Conservation (phyloP, 2,329 filamentous ascomycete species). For the Pyrenochaeta sp. region DNA sequence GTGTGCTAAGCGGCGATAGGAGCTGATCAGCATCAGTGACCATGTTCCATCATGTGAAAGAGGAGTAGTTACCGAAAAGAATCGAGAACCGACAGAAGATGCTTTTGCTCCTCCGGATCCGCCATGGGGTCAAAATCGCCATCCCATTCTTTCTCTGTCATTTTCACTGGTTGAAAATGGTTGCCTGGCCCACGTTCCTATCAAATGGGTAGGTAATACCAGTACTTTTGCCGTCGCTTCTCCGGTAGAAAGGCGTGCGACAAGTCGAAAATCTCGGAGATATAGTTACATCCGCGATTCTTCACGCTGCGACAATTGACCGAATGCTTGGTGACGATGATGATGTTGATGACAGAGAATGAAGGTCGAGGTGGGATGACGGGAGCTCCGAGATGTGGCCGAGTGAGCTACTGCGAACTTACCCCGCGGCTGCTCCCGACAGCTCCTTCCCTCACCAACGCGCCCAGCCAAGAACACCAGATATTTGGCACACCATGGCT, state of each 20-base stretch:
- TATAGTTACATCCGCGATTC: no score
- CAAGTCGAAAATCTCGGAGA: no score
- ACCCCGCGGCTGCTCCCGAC: background rate
- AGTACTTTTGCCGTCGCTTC: no score
- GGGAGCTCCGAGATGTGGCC: background rate
- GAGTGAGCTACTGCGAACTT: background rate
- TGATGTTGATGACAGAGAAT: no score
- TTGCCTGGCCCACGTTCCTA: no score
- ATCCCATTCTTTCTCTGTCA: slow-evolving; percentile 57
- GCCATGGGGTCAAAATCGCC: slow-evolving; percentile 70
- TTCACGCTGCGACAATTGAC: no score
- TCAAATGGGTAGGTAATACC: no score
- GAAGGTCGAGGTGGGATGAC: background rate
- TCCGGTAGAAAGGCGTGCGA: no score
- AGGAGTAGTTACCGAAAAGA: slow-evolving; percentile 95
- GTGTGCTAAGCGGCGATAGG: slow-evolving; percentile 85
- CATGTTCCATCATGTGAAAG: no score
- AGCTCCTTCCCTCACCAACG: no score
- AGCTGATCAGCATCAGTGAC: slow-evolving; percentile 57
- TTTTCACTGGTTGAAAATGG: slow-evolving; percentile 1
- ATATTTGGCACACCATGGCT: slow-evolving; percentile 33
- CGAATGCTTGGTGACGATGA: background rate
- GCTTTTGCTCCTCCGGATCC: slow-evolving; percentile 81
- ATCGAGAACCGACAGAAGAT: slow-evolving; percentile 83
- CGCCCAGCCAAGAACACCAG: no score